These are phyloP conservation scores for Circinella minor DNA, from an alignment of 371 early-diverging fungal genomes.

Conservation along the genomic window DNA sequence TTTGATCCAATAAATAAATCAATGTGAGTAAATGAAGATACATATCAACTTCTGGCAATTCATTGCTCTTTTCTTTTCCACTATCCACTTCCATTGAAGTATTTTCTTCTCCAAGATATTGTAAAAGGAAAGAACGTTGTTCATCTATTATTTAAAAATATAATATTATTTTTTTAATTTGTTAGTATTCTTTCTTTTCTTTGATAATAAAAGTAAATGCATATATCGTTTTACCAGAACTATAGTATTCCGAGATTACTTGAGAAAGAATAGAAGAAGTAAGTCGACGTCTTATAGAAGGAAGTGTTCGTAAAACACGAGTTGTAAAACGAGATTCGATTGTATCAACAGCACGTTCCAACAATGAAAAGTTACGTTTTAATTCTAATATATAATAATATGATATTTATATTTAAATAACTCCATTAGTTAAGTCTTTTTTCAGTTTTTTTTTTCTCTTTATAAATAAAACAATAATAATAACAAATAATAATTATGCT, in stretches of 20 bases:
- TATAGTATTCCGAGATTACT: conserved; percentile 64
- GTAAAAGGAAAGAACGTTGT: conserved; percentile 38
- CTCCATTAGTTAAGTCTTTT: neutral
- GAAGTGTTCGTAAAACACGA: conserved; percentile 84
- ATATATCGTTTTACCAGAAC: conserved; percentile 52
- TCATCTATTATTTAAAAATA: conserved; percentile 26
- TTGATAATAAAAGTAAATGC: neutral
- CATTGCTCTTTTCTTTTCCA: conserved; percentile 38
- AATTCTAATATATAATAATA: conserved; percentile 62
- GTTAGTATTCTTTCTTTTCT: neutral
- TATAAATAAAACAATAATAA: too few species aligned
- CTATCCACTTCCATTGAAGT: conserved; percentile 37
- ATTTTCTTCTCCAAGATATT: conserved; percentile 39
- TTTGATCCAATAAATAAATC: conserved; percentile 83
- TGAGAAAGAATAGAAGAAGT: conserved; percentile 69
- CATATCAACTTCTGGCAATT: conserved; percentile 87
- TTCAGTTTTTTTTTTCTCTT: neutral
- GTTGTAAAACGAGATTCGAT: conserved; percentile 88
- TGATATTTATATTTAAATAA: neutral
- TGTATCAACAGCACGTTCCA: conserved; percentile 84
- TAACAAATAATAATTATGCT: too few species aligned
- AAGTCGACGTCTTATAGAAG: conserved; percentile 80
- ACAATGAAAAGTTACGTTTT: conserved; percentile 76
- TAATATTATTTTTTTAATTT: neutral
- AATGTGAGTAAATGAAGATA: conserved; percentile 83